Conservation (phyloP, 345 rosid species). For the Draba incana region DNA sequence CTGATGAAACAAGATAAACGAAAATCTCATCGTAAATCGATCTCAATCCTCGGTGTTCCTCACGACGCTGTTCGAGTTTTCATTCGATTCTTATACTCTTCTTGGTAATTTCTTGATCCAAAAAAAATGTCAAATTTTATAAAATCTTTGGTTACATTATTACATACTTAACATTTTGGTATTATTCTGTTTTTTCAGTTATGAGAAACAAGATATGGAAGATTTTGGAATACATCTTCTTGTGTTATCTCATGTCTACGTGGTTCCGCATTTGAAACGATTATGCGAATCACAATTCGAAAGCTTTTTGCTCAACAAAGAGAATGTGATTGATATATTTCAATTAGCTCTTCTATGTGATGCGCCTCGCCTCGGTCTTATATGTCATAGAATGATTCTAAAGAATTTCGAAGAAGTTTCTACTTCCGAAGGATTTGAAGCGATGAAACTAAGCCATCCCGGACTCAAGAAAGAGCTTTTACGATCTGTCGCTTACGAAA, state of each 20-base stretch:
- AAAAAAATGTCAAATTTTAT: neutral
- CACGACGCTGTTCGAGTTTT: slow-evolving; percentile 73
- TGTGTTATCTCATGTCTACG: slow-evolving; percentile 77
- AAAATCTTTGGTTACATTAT: neutral
- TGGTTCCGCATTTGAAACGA: slow-evolving; percentile 64
- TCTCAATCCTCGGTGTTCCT: slow-evolving; percentile 77
- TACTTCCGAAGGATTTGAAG: slow-evolving; percentile 67
- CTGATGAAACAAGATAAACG: slow-evolving; percentile 63
- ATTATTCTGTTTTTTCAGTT: slow-evolving; percentile 52
- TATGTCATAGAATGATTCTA: slow-evolving; percentile 71
- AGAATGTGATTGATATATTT: slow-evolving; percentile 74
- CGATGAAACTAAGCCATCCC: slow-evolving; percentile 81
- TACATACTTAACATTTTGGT: slow-evolving; percentile 14
- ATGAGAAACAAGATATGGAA: slow-evolving; percentile 69
- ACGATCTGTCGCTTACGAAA: slow-evolving; percentile 55
- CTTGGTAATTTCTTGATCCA: slow-evolving; percentile 51
- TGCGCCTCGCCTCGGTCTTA: slow-evolving; percentile 69
- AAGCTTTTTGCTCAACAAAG: slow-evolving; percentile 55
- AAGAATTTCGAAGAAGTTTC: slow-evolving; percentile 54
- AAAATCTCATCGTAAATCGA: slow-evolving; percentile 45
- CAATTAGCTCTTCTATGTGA: slow-evolving; percentile 86
- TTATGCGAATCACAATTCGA: slow-evolving; percentile 60
- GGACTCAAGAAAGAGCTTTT: slow-evolving; percentile 65
- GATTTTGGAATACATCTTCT: slow-evolving; percentile 64
- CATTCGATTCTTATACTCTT: slow-evolving; percentile 77